Conservation (phyloP, 2,329 filamentous ascomycete species). For the Aspergillus phoenicis region DNA sequence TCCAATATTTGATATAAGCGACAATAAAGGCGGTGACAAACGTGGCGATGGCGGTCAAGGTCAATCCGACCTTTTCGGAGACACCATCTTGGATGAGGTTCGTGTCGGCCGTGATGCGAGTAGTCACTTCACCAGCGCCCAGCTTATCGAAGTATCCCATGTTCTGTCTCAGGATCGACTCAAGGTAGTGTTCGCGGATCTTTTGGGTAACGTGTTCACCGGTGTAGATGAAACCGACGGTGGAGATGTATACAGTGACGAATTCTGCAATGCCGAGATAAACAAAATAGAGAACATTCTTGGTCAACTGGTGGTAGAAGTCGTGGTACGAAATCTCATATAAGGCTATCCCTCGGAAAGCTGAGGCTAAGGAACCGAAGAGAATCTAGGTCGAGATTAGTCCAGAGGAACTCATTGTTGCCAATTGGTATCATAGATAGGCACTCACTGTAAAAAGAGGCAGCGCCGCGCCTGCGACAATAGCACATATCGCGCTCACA, state of each 20-base stretch:
- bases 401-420: background rate
- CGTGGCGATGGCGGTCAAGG: constrained; percentile 73
- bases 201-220: constrained; percentile 78
- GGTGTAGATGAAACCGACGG: constrained; percentile 86
- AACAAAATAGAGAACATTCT: constrained; percentile 77
- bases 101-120: constrained; percentile 89
- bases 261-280: constrained; percentile 84
- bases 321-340: constrained; percentile 50
- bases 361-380: constrained; percentile 74
- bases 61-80: constrained; percentile 82
- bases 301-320: constrained; percentile 63
- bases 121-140: constrained; percentile 90
- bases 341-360: constrained; percentile 67
- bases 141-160: constrained; percentile 93
- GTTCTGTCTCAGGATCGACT: constrained; percentile 82
- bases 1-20: constrained; percentile 89
- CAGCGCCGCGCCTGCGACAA: constrained; percentile 72
- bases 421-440: background rate
- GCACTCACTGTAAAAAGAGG: constrained; percentile 72
- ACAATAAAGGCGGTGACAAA: constrained; percentile 90
- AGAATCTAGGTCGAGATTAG: constrained; percentile 50
- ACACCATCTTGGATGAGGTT: constrained; percentile 93
- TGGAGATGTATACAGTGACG: constrained; percentile 73
- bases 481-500: constrained; percentile 65
- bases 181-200: constrained; percentile 80